phyloP scores from a whole-genome alignment of 805 yeast species.

The Metschnikowia hibisci region DNA sequence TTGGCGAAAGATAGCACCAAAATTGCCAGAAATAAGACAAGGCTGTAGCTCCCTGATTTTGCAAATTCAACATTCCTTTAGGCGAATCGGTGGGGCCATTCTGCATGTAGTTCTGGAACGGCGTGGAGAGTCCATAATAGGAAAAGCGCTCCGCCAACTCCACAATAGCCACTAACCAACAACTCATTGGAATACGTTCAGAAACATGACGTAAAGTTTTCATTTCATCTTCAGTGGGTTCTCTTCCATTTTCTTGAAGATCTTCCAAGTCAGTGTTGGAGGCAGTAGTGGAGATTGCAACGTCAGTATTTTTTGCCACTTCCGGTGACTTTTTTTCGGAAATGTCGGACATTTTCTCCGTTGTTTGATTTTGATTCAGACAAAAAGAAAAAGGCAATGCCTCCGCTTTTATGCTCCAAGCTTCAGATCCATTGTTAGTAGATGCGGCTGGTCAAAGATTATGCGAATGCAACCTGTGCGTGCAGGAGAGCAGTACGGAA shows the following conservation, averaged over 20 bases:
- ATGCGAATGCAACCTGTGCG: background rate
- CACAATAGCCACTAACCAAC: conserved; percentile 16
- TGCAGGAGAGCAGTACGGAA: background rate
- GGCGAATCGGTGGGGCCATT: conserved; percentile 13
- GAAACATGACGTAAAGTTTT: conserved; percentile 50
- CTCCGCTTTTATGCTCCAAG: background rate
- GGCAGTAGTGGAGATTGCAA: background rate
- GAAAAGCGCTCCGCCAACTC: conserved; percentile 16
- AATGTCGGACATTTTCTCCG: background rate
- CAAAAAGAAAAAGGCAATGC: background rate
- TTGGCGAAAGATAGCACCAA: conserved; percentile 14
- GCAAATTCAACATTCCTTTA: conserved; percentile 10
- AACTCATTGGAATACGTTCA: conserved; percentile 12
- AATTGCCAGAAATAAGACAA: conserved; percentile 15
- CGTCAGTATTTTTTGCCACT: conserved; percentile 1
- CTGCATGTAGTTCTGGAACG: conserved; percentile 17
- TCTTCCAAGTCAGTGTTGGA: conserved; percentile 6
- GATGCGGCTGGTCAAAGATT: conserved; percentile 1
- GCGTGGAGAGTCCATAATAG: conserved; percentile 15
- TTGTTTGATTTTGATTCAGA: no score
- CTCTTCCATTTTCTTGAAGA: conserved; percentile 5
- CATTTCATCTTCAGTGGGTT: conserved; percentile 52
- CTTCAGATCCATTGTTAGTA: background rate
- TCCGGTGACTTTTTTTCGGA: background rate
- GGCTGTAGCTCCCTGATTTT: conserved; percentile 13